Base-by-base conservation (phyloP, 192 early-diverging fungal genomes). In the Entomortierella beljakovae region DNA sequence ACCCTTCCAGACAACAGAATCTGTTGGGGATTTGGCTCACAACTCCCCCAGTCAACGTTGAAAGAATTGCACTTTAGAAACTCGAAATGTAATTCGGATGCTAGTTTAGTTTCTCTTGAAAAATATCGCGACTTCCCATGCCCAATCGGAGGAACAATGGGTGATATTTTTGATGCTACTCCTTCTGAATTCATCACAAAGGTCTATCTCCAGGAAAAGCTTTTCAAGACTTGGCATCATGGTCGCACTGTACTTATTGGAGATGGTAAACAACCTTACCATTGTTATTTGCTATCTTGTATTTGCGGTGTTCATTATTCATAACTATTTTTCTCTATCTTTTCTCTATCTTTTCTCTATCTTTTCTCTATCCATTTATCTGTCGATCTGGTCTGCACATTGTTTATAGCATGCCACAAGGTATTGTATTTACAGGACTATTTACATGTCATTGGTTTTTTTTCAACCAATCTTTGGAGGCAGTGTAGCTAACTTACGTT, bases 161-260 rank as follows among this genome's bases (percentile, higher is more conserved):
- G 57, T 8, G 57, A 59, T 7, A n/a, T 59, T 25, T 33, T 59
- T 22, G 57, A 59, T 22, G 57, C 9, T 18, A 59, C 57, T 18
- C 57, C 57, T 10, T 10, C 3, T 9, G 57, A 59, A 6, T 22
- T 22, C 2, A 59, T 59, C 9, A 40, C 57, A 8, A 59, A 40
- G 33, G 57, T 59, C 6, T 59, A n/a, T n/a, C 6, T 59, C 10
- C 35, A 59, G n/a, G 34, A 59, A 18, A 59, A 59, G 22, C 35
- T 59, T 2, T 59, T 59, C 37, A 22, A 59, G 37, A 59, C 57
- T 13, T 38, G 37, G 6, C 13, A 38, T 38, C 13, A 38, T 38
- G 37, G 37, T 13, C 37, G 37, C 13, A 38, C 33, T 18, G 57
- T 59, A 3, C 57, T 59, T 40, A 20, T 59, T 28, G 57, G 57